Base-by-base conservation (phyloP, 148 eudicot genomes). In the Spergularia marina region DNA sequence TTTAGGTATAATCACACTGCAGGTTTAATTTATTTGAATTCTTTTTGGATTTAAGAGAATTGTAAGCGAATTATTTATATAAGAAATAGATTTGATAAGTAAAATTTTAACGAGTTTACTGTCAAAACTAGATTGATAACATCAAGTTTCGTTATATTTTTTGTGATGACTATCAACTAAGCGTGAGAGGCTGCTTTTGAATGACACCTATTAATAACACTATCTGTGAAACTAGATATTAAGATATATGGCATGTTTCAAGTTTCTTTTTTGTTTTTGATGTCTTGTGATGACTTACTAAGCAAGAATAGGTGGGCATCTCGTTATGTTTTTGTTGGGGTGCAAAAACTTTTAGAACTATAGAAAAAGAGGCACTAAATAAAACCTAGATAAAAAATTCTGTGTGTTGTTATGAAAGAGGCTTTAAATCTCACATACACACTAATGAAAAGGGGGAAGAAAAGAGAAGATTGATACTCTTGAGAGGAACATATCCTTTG, bases 281-380 rank as follows among this genome's bases (percentile, higher is more conserved):
- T 4, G 9, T 4, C 4, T 57, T 4, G 20, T 3, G 49, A 57
- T 68, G 74, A 74, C 49, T 63, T 65, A 65, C 11, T 73, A 67
- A 74, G 74, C 53, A 70, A 74, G 68, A 63, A 47, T 70, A 75
- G 78, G 76, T 76, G 76, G 79, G 83, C 73, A 81, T 81, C 79
- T 81, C 71, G 13, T 39, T 61, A 25, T 60, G 65, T 76, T 76
- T 65, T 25, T 68, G 36, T 30, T 30, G 36, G 36, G 36, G 36
- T 30, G 64, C 80, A 53, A 65, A 36, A 18, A 47, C 44, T 40
- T 77, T 77, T 60, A 44, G 7, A 44, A 44, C 49, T 9, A 44
- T 44, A 44, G 59, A 16, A 49, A 13, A 17, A 47, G 16, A 65
- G 53, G 58, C 73, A 76, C 74, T 51, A 71, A 80, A 54, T 76